Evolutionary conservation across 495 filamentous ascomycete species (phyloP).

Genomic region (Penicillium lagena): DNA sequence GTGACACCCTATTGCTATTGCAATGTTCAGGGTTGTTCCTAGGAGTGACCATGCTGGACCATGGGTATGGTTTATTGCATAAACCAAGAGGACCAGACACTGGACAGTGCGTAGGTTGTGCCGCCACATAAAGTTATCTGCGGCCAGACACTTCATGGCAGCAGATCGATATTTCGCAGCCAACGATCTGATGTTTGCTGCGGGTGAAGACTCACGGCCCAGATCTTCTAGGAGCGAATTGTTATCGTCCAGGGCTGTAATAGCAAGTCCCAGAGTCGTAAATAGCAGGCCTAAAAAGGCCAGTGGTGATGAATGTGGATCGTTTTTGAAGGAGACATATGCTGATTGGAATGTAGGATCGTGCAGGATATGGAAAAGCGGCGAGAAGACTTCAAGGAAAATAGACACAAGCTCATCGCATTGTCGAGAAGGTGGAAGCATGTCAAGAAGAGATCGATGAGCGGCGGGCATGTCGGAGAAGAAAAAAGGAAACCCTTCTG

Average conservation of each 20-base stretch:
- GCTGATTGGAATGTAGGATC: background rate
- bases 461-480: background rate
- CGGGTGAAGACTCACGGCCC: background rate
- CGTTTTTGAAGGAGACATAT: background rate
- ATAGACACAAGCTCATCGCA: background rate
- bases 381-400: conserved; percentile 1
- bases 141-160: conserved; percentile 5
- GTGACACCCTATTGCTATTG: conserved; percentile 6
- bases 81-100: conserved; percentile 1
- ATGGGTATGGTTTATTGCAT: conserved; percentile 6
- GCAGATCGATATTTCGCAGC: conserved; percentile 1
- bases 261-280: background rate
- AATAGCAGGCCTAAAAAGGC: too few species aligned
- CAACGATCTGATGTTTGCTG: background rate
- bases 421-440: background rate
- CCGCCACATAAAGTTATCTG: conserved; percentile 5
- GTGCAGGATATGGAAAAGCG: conserved; percentile 1
- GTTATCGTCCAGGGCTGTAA: background rate
- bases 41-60: conserved; percentile 9
- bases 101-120: conserved; percentile 1
- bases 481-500: background rate
- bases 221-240: background rate
- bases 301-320: background rate
- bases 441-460: background rate
- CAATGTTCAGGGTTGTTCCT: conserved; percentile 6